Evolutionary conservation across 2,329 filamentous ascomycete genomes (phyloP), one percentile per base, ranked within the genome.

Genomic region (Pleoardoris graminearum): DNA sequence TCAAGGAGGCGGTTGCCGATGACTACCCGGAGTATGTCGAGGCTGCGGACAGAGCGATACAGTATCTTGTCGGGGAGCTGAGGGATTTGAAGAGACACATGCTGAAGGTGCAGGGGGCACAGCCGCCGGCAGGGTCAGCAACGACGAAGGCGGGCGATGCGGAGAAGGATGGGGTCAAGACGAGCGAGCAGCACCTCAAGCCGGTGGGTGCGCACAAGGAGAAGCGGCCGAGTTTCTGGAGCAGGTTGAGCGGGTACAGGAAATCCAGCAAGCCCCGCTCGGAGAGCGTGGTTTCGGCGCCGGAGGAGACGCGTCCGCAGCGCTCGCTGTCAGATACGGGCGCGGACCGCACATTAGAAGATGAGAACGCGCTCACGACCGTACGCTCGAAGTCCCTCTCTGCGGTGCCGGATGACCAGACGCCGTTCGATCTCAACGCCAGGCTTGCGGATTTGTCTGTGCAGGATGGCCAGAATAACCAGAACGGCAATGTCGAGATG

Each of bases 21-120:
- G 71, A 77, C 41, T 79, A 79, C 49, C 77, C 77, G 4, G 72
- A 77, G 53, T 79, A 79, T 53, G 62, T 75, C 12, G 66, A 70
- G 4, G 75, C 76, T 7, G 71, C 71, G 7, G 70, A 77, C 47
- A 67, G 66, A 29, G 77, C 77, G 1, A 60, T 79, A 47, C 71
- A 74, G 48, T 75, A 80, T 54, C 73, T 79, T 51, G 70, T 65
- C 30, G 63, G 71, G 14, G 70, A 72, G 54, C 50, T 72, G 21
- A 59, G 61, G 35, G 70, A 67, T 25, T 56, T 61, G 3, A 57
- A 53, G 16, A 60, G 69, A 4, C 62, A 54, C 2, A 51, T 50
- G 11, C 48, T 60, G 17, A 60, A 59, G 12, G 51, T 54, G 23
- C 55, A 62, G 11, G 54, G 59, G 14, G 51, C 63, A 4, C 47